phyloP scores from a whole-genome alignment of 1,284 basidiomycete genomes.

The Ustilago hordei region DNA sequence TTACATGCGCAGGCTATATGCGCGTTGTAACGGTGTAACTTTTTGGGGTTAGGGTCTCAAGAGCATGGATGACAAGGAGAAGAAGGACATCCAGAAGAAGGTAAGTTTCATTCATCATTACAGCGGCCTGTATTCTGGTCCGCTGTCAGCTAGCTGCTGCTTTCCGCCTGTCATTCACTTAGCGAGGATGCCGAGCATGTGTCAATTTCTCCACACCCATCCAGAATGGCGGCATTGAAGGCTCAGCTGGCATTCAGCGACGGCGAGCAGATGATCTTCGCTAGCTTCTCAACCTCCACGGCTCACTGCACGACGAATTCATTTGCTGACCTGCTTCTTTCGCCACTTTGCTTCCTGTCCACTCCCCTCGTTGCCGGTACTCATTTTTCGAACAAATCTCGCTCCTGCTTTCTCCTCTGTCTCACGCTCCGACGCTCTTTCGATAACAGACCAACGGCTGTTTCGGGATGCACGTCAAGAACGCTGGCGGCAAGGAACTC shows the following conservation, averaged over 20 bases:
- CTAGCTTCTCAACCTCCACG: neutral
- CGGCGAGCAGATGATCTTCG: neutral
- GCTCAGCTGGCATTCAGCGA: no score
- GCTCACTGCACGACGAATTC: neutral
- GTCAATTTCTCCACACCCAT: no score
- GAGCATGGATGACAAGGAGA: slow-evolving; percentile 79
- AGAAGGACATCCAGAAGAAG: slow-evolving; percentile 86
- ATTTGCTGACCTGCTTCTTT: neutral
- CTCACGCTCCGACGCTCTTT: neutral
- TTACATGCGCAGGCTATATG: no score
- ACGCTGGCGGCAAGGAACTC: slow-evolving; percentile 80
- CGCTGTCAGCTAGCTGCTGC: no score
- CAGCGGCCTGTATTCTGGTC: no score
- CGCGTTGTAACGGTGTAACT: no score
- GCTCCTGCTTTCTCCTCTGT: neutral
- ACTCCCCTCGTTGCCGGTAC: neutral
- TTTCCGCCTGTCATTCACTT: no score
- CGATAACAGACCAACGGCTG: slow-evolving; percentile 84
- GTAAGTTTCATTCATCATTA: slow-evolving; percentile 70
- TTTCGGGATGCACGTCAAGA: slow-evolving; percentile 88
- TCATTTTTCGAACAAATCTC: no score
- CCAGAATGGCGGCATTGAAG: neutral
- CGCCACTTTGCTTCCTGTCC: neutral
- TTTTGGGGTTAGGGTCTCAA: slow-evolving; percentile 73
- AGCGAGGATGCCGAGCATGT: no score